Conservation (phyloP, 83 land plant genomes). For the Larix sibirica region DNA sequence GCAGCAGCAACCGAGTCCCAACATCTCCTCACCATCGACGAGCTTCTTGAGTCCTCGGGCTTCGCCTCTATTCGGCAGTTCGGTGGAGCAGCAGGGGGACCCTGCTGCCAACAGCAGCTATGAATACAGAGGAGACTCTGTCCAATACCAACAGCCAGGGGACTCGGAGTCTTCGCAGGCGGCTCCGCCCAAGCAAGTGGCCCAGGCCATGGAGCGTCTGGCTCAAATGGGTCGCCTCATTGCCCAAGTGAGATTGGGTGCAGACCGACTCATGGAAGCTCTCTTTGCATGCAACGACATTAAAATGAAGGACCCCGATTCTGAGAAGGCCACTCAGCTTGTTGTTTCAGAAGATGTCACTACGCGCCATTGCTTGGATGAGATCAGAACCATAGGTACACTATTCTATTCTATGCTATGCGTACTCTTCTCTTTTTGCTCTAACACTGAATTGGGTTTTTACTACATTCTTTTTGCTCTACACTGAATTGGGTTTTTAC, state of each 20-base stretch:
- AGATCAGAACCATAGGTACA: slow-evolving; percentile 58
- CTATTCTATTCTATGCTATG: background rate
- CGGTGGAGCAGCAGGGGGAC: background rate
- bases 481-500: too few relatives aligned
- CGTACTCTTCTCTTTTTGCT: background rate
- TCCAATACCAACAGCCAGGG: slow-evolving; percentile 1
- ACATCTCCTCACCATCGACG: background rate
- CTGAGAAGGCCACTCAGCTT: slow-evolving; percentile 23
- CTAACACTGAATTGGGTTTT: background rate
- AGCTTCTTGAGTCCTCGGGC: slow-evolving; percentile 4
- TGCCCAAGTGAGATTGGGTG: slow-evolving; percentile 81
- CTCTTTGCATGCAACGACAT: slow-evolving; percentile 35
- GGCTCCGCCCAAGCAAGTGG: slow-evolving; percentile 90
- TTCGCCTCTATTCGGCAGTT: background rate
- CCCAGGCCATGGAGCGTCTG: slow-evolving; percentile 76
- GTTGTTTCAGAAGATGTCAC: slow-evolving; percentile 36
- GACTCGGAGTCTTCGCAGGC: slow-evolving; percentile 17
- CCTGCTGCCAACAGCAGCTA: background rate
- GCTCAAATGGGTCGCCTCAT: slow-evolving; percentile 68
- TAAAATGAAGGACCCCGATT: slow-evolving; percentile 24
- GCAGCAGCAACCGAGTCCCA: slow-evolving; percentile 7
- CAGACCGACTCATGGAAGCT: slow-evolving; percentile 83
- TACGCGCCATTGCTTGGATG: slow-evolving; percentile 54
- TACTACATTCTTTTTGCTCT: background rate
- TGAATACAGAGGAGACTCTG: slow-evolving; percentile 1